Conservation (phyloP, 2,329 filamentous ascomycete genomes). For the Cercospora nicotianae region DNA sequence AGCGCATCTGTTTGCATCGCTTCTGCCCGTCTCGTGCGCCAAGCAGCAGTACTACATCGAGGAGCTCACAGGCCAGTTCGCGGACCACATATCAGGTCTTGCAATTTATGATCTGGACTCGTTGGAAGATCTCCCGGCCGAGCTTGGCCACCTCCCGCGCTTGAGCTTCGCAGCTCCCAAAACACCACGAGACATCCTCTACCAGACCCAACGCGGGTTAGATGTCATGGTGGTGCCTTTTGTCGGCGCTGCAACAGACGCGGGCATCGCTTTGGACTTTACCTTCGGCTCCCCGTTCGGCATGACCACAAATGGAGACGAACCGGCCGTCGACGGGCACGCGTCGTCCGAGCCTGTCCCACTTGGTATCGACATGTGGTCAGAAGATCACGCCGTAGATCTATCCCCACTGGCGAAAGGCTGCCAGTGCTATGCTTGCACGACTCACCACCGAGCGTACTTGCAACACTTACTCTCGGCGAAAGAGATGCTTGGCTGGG, state of each 20-base stretch:
- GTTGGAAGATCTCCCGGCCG: conserved; percentile 64
- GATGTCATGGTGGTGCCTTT: conserved; percentile 81
- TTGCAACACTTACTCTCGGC: conserved; percentile 83
- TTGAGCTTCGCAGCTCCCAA: conserved; percentile 69
- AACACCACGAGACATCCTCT: conserved; percentile 74
- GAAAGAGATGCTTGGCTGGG: conserved; percentile 97
- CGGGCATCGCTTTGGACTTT: conserved; percentile 81
- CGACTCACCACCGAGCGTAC: conserved; percentile 79
- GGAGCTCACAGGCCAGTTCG: conserved; percentile 65
- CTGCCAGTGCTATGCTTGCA: conserved; percentile 83
- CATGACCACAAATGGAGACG: neutral
- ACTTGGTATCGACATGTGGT: conserved; percentile 80
- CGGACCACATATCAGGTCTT: conserved; percentile 62
- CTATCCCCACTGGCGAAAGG: conserved; percentile 60
- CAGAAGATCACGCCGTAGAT: conserved; percentile 59
- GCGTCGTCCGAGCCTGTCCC: conserved; percentile 40
- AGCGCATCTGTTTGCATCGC: conserved; percentile 61
- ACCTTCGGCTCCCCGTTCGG: conserved; percentile 51
- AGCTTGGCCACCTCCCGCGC: conserved; percentile 65
- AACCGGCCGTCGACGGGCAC: conserved; percentile 14
- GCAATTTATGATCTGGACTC: conserved; percentile 76
- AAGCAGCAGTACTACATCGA: conserved; percentile 80
- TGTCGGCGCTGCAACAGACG: conserved; percentile 71
- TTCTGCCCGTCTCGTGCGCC: conserved; percentile 73
- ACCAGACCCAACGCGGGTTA: conserved; percentile 72